phyloP scores from a whole-genome alignment of 2,329 filamentous ascomycete genomes.

The Magnaporthales sp. region DNA sequence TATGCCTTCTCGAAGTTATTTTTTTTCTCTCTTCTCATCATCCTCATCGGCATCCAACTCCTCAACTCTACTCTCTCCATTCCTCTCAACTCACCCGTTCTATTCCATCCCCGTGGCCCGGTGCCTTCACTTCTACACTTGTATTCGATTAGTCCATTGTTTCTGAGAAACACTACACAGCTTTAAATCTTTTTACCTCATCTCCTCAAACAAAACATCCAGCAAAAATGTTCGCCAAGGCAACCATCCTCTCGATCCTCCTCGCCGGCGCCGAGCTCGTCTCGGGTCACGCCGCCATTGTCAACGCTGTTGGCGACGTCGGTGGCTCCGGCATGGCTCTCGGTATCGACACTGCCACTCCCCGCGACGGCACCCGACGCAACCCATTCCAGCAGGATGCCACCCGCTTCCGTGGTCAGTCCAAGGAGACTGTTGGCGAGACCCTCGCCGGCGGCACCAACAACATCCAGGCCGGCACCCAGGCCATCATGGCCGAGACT shows the following conservation, averaged over 20 bases:
- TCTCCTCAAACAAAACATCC: neutral
- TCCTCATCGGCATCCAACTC: constrained; percentile 2
- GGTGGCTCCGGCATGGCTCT: constrained; percentile 46
- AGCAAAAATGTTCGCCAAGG: constrained; percentile 22
- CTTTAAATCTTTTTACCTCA: neutral
- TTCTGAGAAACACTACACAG: neutral
- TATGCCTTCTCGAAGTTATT: neutral
- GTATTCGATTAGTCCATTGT: neutral
- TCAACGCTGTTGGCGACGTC: constrained; percentile 45
- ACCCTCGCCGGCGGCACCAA: constrained; percentile 49
- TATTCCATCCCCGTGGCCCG: neutral
- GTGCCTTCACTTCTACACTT: neutral
- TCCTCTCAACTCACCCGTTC: neutral
- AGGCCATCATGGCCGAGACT: constrained; percentile 47
- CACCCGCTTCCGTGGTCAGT: constrained; percentile 49
- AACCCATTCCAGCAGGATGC: constrained; percentile 56
- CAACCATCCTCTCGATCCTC: constrained; percentile 33
- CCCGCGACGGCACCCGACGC: constrained; percentile 51
- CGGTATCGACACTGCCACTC: constrained; percentile 43
- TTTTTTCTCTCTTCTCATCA: neutral
- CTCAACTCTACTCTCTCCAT: constrained; percentile 1
- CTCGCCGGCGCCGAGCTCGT: constrained; percentile 46
- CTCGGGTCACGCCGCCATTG: constrained; percentile 53
- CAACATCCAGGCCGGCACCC: constrained; percentile 45
- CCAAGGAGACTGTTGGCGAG: constrained; percentile 46